A percentile compares a stretch with the other conserved stretches of the same genome.
phyloP scores from a whole-genome alignment of 179 eudicot genomes.

The Carnegiea gigantea region DNA sequence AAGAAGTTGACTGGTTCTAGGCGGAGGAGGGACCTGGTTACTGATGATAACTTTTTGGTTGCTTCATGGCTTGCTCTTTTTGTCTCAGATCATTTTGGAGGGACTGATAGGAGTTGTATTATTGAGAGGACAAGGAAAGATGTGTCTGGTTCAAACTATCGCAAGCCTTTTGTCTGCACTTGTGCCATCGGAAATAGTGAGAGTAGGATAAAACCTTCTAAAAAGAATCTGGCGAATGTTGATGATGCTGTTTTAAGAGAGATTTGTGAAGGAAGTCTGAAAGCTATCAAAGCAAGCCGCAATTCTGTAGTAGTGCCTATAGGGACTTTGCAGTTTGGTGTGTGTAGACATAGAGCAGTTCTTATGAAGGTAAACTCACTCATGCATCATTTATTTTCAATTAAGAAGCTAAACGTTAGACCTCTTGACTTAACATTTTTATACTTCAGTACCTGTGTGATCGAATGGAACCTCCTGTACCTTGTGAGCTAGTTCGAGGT shows the following conservation, averaged over 20 bases:
- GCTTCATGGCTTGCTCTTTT: constrained; percentile 92
- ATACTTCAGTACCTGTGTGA: constrained; percentile 81
- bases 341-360: constrained; percentile 90
- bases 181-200: constrained; percentile 72
- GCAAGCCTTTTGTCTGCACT: constrained; percentile 87
- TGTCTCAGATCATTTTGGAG: constrained; percentile 95
- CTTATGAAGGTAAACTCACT: constrained; percentile 68
- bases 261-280: constrained; percentile 73
- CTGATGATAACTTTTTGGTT: constrained; percentile 56
- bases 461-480: constrained; percentile 85
- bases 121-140: constrained; percentile 69
- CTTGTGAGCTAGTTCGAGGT: constrained; percentile 95
- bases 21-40: constrained; percentile 34
- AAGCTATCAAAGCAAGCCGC: constrained; percentile 52
- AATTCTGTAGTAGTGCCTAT: constrained; percentile 79
- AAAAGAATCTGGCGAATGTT: constrained; percentile 30
- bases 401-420: background rate
- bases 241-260: constrained; percentile 60
- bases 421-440: constrained; percentile 23
- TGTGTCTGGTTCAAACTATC: constrained; percentile 77
- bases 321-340: constrained; percentile 81
- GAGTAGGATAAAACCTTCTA: constrained; percentile 31
- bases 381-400: background rate
- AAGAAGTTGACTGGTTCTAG: constrained; percentile 53
- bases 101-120: constrained; percentile 69